A percentile compares a stretch with the other conserved stretches of the same genome.
phyloP scores from a whole-genome alignment of 1,284 basidiomycete genomes.

The Malassezia yamatoensis region DNA sequence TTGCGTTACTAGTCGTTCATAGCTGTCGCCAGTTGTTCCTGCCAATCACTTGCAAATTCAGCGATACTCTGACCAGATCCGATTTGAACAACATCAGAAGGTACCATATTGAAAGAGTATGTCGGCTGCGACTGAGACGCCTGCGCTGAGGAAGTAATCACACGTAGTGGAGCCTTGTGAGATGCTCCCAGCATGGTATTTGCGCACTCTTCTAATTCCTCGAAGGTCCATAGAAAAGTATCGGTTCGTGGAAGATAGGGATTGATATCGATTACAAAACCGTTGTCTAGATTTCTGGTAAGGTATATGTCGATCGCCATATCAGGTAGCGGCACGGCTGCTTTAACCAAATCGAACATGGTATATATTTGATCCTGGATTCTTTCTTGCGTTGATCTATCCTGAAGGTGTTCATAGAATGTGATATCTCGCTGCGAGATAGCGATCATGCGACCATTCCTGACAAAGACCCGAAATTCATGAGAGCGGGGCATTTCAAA shows the following conservation, averaged over 20 bases:
- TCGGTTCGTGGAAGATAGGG: conserved; percentile 78
- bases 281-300: conserved; percentile 63
- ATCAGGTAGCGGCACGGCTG: conserved; percentile 16
- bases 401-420: conserved; percentile 69
- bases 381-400: conserved; percentile 52
- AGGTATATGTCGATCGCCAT: conserved; percentile 75
- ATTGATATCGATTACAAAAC: conserved; percentile 79
- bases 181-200: conserved; percentile 10
- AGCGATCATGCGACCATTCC: conserved; percentile 51
- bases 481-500: conserved; percentile 66
- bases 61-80: conserved; percentile 63
- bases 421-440: conserved; percentile 71
- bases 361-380: conserved; percentile 50
- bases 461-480: conserved; percentile 37
- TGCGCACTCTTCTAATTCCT: conserved; percentile 56
- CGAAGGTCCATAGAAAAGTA: conserved; percentile 71
- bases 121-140: conserved; percentile 40
- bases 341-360: background rate
- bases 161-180: conserved; percentile 18
- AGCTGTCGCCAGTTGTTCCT: conserved; percentile 52
- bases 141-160: conserved; percentile 19
- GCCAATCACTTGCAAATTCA: conserved; percentile 63
- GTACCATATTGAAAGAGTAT: conserved; percentile 82
- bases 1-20: conserved; percentile 45
- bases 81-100: conserved; percentile 70